Evolutionary conservation across 2,329 filamentous ascomycete species (phyloP).

Genomic region (Penicillium polonicum): DNA sequence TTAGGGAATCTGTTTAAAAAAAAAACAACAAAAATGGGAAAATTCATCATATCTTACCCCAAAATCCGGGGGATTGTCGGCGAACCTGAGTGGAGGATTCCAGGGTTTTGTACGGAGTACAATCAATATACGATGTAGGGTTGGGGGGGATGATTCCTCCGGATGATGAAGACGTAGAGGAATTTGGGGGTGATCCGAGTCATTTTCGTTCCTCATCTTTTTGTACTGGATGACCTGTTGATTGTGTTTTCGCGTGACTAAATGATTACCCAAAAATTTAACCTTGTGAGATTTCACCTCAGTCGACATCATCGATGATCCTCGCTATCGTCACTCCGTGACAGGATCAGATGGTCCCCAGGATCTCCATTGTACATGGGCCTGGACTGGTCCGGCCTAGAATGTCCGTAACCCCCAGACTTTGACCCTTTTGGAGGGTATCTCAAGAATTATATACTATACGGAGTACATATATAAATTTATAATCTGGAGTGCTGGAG

Average conservation of each 20-base stretch:
- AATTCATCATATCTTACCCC: not conserved
- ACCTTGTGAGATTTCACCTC: slow-evolving; percentile 3
- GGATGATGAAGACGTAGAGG: not conserved
- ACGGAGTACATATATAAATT: not conserved
- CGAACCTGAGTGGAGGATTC: not conserved
- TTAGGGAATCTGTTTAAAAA: not conserved
- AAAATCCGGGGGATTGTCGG: slow-evolving; percentile 7
- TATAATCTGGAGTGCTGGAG: not conserved
- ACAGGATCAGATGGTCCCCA: slow-evolving; percentile 7
- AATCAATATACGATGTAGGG: not conserved
- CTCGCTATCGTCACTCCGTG: slow-evolving; percentile 16
- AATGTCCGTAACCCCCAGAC: not conserved
- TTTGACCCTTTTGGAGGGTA: not conserved
- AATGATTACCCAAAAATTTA: slow-evolving; percentile 19
- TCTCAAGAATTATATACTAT: not conserved
- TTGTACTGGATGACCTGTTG: not conserved
- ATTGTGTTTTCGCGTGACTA: slow-evolving; percentile 17
- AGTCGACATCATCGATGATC: slow-evolving; percentile 31
- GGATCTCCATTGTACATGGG: slow-evolving; percentile 9
- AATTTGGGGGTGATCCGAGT: not conserved
- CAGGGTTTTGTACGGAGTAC: not conserved
- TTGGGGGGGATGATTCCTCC: not conserved
- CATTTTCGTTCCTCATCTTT: not conserved
- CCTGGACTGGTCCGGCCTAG: slow-evolving; percentile 4
- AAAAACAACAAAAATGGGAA: no score